These are phyloP conservation scores for Talaromyces wortmannii DNA, from an alignment of 495 filamentous ascomycete genomes.

Conservation along the genomic window DNA sequence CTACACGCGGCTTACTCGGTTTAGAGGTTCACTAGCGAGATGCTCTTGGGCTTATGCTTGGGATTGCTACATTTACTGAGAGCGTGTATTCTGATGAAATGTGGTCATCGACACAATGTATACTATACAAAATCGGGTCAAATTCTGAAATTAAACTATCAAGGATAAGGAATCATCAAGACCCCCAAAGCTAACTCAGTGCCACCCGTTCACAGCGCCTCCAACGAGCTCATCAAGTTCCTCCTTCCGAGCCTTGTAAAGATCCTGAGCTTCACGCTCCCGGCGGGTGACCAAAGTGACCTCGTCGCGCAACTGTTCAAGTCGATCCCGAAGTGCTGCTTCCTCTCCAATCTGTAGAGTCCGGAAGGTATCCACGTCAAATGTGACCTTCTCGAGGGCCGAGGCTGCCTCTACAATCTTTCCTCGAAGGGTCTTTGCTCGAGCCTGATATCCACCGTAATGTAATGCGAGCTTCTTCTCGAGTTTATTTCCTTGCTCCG, in stretches of 20 bases:
- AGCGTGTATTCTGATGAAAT: not conserved
- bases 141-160: not conserved
- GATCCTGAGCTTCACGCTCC: conserved; percentile 86
- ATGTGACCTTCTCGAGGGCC: conserved; percentile 65
- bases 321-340: conserved; percentile 59
- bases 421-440: conserved; percentile 68
- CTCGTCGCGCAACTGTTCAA: conserved; percentile 75
- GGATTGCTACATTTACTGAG: too few species aligned
- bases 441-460: conserved; percentile 84
- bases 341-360: conserved; percentile 73
- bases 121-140: conserved; percentile 2
- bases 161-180: not conserved
- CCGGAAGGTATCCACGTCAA: conserved; percentile 68
- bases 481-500: conserved; percentile 73
- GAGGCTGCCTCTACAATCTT: conserved; percentile 76
- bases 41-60: too few species aligned
- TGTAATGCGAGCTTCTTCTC: conserved; percentile 91
- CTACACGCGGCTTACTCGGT: too few species aligned
- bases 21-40: too few species aligned
- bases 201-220: conserved; percentile 36
- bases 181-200: conserved; percentile 14
- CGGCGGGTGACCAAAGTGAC: conserved; percentile 74
- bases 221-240: conserved; percentile 62
- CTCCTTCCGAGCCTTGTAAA: conserved; percentile 66
- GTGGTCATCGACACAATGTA: not conserved